phyloP scores from a whole-genome alignment of 2,329 filamentous ascomycete genomes.

The Amauroascus niger region DNA sequence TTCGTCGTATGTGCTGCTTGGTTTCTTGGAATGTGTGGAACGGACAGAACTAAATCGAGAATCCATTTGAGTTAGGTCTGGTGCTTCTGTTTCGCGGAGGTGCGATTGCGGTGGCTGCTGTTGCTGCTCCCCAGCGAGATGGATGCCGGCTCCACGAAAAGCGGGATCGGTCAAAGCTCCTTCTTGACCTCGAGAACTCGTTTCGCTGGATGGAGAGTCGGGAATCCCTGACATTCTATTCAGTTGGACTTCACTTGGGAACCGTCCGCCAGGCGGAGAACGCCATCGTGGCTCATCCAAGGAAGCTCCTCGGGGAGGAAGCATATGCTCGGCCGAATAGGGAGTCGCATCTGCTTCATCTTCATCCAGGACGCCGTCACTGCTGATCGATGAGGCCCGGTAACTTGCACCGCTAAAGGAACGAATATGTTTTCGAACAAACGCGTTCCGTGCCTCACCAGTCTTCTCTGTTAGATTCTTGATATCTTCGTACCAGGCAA shows the following conservation, averaged over 20 bases:
- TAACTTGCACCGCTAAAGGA: constrained; percentile 59
- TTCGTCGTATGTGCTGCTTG: constrained; percentile 4
- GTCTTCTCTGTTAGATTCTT: constrained; percentile 79
- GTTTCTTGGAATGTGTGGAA: not conserved
- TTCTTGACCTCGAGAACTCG: constrained; percentile 3
- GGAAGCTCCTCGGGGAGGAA: constrained; percentile 32
- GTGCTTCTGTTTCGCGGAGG: not conserved
- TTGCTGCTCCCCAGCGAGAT: not conserved
- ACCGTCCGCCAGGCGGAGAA: constrained; percentile 87
- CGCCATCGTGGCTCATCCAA: constrained; percentile 37
- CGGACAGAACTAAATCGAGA: not conserved
- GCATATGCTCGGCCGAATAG: constrained; percentile 49
- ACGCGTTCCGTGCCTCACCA: constrained; percentile 77
- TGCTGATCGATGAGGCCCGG: constrained; percentile 54
- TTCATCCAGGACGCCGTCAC: constrained; percentile 69
- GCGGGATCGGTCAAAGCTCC: not conserved
- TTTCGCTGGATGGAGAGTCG: constrained; percentile 61
- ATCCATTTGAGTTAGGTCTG: not conserved
- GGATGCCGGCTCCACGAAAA: not conserved
- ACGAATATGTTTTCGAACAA: constrained; percentile 71
- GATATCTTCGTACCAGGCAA: constrained; percentile 93
- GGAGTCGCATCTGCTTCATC: constrained; percentile 57
- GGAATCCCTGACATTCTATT: constrained; percentile 74
- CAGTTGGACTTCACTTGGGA: constrained; percentile 87
- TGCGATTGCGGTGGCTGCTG: not conserved